phyloP scores from a whole-genome alignment of 495 filamentous ascomycete species.

The Penicillium crystallinum region DNA sequence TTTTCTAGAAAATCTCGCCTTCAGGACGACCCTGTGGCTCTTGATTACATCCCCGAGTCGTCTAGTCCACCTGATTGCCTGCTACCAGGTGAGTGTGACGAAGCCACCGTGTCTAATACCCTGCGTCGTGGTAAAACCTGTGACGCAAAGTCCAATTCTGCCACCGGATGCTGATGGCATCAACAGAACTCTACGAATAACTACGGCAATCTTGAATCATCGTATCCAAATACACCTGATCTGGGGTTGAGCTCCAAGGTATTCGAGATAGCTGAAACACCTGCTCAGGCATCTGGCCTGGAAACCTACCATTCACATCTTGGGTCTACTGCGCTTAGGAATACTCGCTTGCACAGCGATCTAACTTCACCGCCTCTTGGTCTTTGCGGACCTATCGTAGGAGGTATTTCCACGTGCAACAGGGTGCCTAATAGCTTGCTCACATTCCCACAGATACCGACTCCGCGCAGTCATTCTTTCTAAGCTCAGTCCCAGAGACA shows the following conservation, averaged over 20 bases:
- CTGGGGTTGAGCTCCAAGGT: not conserved
- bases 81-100: conserved; percentile 15
- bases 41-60: conserved; percentile 3
- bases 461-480: not conserved
- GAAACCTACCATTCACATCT: not conserved
- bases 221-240: not conserved
- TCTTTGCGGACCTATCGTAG: not conserved
- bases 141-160: not conserved
- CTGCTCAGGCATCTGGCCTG: not conserved
- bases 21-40: not conserved
- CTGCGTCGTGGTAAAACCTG: not conserved
- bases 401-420: not conserved
- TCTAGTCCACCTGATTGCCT: conserved; percentile 16
- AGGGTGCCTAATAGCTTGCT: not conserved
- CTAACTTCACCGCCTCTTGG: not conserved
- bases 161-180: not conserved
- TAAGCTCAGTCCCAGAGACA: conserved; percentile 5
- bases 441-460: not conserved
- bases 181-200: not conserved
- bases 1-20: not conserved
- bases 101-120: not conserved
- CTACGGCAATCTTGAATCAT: not conserved
- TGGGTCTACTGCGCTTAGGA: not conserved
- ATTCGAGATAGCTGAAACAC: conserved; percentile 27
- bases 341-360: not conserved